Evolutionary conservation across 2,329 filamentous ascomycete genomes (phyloP).

Genomic region (Nemania sp.): DNA sequence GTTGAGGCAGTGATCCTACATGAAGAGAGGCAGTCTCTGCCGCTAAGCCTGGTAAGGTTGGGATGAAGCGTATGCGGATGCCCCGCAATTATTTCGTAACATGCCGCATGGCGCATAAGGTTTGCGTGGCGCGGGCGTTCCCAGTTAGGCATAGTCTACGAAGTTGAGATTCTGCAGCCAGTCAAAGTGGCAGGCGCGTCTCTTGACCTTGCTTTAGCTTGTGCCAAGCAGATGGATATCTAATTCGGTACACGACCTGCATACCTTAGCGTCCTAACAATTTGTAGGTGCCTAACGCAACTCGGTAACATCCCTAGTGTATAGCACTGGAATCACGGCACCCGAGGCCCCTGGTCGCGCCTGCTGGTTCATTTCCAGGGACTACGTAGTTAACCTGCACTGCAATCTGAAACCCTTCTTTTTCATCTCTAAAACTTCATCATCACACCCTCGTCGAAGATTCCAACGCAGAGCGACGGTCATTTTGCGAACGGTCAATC

Average conservation of each 20-base stretch:
- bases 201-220: no score
- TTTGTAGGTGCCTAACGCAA: slow-evolving; percentile 9
- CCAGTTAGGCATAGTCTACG: background rate
- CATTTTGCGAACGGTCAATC: background rate
- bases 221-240: no score
- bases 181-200: no score
- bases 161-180: no score
- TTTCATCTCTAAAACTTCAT: no score
- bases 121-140: background rate
- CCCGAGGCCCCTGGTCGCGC: slow-evolving; percentile 1
- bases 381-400: no score
- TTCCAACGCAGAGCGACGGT: background rate
- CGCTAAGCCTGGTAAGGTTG: slow-evolving; percentile 8
- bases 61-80: background rate
- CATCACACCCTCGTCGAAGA: slow-evolving; percentile 1
- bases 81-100: slow-evolving; percentile 8
- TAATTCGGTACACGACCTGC: no score
- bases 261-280: no score
- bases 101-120: background rate
- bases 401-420: no score
- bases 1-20: no score
- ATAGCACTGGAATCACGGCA: background rate
- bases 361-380: slow-evolving; percentile 14
- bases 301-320: background rate
- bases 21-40: background rate